These are phyloP conservation scores for Coniophora puteana DNA, from an alignment of 1,284 basidiomycete genomes.

Conservation along the genomic window DNA sequence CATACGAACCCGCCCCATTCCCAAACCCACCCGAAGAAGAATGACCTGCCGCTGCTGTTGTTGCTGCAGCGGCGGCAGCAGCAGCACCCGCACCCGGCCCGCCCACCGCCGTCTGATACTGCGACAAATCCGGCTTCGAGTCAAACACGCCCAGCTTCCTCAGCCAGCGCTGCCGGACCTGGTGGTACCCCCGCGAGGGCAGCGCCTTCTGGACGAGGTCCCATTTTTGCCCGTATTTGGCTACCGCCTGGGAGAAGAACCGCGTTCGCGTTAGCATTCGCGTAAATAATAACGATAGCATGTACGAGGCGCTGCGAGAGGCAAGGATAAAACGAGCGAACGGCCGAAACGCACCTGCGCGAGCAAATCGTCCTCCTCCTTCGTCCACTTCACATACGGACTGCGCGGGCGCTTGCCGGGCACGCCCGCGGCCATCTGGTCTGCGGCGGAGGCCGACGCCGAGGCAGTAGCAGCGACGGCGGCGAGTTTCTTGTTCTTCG, in stretches of 20 bases:
- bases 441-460: background rate
- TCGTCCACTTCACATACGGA: conserved; percentile 37
- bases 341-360: conserved; percentile 24
- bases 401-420: conserved; percentile 28
- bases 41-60: background rate
- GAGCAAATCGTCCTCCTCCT: conserved; percentile 36
- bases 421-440: background rate
- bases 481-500: conserved; percentile 20
- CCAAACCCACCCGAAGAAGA: background rate
- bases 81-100: conserved; percentile 3
- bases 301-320: background rate
- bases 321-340: background rate
- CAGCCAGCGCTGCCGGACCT: conserved; percentile 37
- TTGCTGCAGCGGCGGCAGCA: background rate
- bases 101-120: conserved; percentile 25
- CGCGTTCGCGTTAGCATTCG: background rate
- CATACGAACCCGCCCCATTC: background rate
- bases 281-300: no score
- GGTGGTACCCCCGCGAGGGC: conserved; percentile 34
- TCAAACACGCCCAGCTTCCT: conserved; percentile 36
- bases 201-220: conserved; percentile 36
- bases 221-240: conserved; percentile 38
- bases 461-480: conserved; percentile 19
- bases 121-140: conserved; percentile 31
- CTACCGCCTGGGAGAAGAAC: conserved; percentile 26